Base-by-base conservation (phyloP, 2,329 filamentous ascomycete genomes). In the Xylaria sp. region DNA sequence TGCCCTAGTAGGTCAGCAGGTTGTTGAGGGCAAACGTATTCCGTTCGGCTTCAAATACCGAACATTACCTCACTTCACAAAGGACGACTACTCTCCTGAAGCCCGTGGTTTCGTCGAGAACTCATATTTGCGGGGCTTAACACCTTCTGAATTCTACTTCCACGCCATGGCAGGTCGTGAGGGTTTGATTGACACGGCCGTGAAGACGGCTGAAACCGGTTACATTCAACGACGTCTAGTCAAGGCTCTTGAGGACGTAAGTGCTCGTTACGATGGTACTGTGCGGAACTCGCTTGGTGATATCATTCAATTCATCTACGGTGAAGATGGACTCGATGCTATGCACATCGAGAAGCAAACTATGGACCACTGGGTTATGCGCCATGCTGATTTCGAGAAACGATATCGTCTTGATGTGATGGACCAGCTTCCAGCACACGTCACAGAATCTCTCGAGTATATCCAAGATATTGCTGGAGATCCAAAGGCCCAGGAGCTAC, bases 131-230 rank as follows among this genome's bases (percentile, higher is more conserved):
- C 92, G 95, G 82, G 95, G 95, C 59, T 82, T 99, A 62, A 99
- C 96, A 0, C 95, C 95, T 0, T 90, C 92, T 0, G 95, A 99
- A 71, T 99, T 99, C 81, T 99, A 97, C 83, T 99, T 99, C 85
- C 95, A 99, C 86, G 95, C 95, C 75, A 99, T 99, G 95, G 95
- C 95, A 84, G 95, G 95, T 92, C 89, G 95, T 83, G 95, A 99
- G 80, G 95, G 95, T 96, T 85, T 99, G 58, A 99, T 99, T 72
- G 95, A 99, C 85, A 99, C 95, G 55, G 95, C 95, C 69, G 96
- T 99, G 80, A 99, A 99, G 86, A 99, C 95, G 68, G 95, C 95
- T 19, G 96, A 99, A 79, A 99, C 96, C 61, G 95, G 95, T 80
- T 99, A 99, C 77, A 99, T 99, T 69, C 96, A 99, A 79, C 92